A percentile compares a stretch with the other conserved stretches of the same genome.
Evolutionary conservation across 345 rosid species (phyloP).

Genomic region (Eutrema heterophyllum): DNA sequence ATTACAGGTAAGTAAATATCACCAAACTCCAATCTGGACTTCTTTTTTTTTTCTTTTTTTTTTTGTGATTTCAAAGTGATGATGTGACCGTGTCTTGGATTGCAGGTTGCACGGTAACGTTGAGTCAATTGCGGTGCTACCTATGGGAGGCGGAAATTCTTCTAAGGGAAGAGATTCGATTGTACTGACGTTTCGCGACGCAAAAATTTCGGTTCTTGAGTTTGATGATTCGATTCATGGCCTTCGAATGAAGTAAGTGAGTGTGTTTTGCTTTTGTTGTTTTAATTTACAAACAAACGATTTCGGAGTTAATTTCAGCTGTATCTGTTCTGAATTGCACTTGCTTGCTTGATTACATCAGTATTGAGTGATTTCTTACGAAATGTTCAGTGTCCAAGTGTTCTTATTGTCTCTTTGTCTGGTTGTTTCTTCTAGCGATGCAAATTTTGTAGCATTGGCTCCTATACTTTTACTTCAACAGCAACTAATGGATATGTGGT

Average conservation of each 20-base stretch:
- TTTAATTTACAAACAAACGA: background rate
- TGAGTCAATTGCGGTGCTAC: conserved; percentile 72
- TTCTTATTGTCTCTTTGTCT: background rate
- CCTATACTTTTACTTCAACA: background rate
- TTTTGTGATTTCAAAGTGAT: background rate
- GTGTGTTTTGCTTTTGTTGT: background rate
- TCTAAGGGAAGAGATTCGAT: conserved; percentile 79
- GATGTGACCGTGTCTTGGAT: conserved; percentile 1
- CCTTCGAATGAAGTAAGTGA: conserved; percentile 73
- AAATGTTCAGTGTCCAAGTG: too few species aligned
- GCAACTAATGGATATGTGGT: conserved; percentile 15
- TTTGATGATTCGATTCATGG: conserved; percentile 89
- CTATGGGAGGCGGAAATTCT: conserved; percentile 57
- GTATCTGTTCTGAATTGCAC: background rate
- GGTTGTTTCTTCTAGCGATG: background rate
- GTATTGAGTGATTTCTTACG: too few species aligned
- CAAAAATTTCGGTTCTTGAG: conserved; percentile 80
- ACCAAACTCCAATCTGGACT: background rate
- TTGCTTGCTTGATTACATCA: background rate
- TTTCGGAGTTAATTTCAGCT: background rate
- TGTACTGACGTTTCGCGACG: conserved; percentile 69
- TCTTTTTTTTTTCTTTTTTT: background rate
- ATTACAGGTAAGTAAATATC: conserved; percentile 57
- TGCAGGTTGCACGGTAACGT: conserved; percentile 87
- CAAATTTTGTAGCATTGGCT: background rate